Evolutionary conservation across 1,139 yeast genomes (phyloP).

Genomic region (Sugiyamaella xylanicola): DNA sequence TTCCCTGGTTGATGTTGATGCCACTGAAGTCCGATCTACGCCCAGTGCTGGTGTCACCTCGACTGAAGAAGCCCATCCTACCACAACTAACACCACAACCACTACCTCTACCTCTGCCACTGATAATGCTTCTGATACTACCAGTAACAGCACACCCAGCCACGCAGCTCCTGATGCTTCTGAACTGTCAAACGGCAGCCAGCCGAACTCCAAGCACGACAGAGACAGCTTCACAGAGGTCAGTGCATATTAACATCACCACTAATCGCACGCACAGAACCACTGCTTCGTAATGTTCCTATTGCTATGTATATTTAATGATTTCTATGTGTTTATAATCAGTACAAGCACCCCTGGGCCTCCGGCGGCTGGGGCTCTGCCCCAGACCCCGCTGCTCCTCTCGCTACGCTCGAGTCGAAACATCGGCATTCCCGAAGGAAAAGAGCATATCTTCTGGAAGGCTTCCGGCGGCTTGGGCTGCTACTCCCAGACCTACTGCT

Average conservation of each 20-base stretch:
- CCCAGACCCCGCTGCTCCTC: constrained; percentile 1
- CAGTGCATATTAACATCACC: constrained; percentile 33
- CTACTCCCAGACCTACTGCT: too few relatives aligned
- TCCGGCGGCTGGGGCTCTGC: constrained; percentile 4
- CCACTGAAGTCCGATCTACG: not conserved
- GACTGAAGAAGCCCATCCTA: not conserved
- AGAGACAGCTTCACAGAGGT: constrained; percentile 38
- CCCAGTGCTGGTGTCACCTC: not conserved
- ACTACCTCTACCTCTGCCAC: not conserved
- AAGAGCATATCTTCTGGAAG: too few relatives aligned
- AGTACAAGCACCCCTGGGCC: not conserved
- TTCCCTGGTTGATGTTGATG: not conserved
- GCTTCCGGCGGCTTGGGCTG: too few relatives aligned
- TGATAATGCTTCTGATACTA: too few relatives aligned
- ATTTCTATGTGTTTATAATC: not conserved
- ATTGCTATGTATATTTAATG: not conserved
- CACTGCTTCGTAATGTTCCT: not conserved
- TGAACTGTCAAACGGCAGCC: not conserved
- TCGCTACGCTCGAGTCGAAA: not conserved
- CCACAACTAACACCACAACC: not conserved
- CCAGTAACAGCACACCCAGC: not conserved
- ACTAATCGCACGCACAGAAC: not conserved
- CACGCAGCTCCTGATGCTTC: not conserved
- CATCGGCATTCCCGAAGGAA: too few relatives aligned
- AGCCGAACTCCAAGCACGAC: not conserved